Evolutionary conservation across 495 filamentous ascomycete species (phyloP).

Genomic region (Xylaria grammica): DNA sequence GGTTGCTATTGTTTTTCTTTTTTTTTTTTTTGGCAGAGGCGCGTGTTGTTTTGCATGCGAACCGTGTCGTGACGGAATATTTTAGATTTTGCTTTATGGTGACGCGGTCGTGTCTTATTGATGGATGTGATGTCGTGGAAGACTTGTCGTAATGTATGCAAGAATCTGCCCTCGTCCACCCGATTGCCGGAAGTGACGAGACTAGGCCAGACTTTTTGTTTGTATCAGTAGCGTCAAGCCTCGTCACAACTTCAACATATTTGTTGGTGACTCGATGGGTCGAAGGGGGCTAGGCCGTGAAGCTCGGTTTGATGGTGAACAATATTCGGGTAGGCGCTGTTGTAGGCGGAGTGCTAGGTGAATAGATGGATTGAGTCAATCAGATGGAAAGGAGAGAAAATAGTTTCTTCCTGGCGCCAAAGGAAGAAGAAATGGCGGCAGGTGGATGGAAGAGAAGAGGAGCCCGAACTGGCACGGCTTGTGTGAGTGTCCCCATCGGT

Average conservation of each 20-base stretch:
- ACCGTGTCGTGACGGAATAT: background rate
- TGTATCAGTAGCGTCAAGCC: constrained; percentile 18
- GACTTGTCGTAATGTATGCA: background rate
- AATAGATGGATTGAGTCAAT: constrained; percentile 1
- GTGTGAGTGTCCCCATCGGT: constrained; percentile 16
- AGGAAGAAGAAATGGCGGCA: constrained; percentile 33
- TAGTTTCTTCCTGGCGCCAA: constrained; percentile 20
- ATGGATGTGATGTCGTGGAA: background rate
- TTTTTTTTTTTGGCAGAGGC: background rate
- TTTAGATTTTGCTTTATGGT: background rate
- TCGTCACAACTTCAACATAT: constrained; percentile 31
- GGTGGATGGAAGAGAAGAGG: constrained; percentile 17
- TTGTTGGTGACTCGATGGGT: constrained; percentile 11
- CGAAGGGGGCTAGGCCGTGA: background rate
- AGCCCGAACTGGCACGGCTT: constrained; percentile 17
- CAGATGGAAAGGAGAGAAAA: constrained; percentile 23
- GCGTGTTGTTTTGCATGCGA: background rate
- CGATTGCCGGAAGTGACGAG: constrained; percentile 19
- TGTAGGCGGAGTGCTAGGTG: constrained; percentile 11
- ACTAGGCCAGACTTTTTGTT: constrained; percentile 23
- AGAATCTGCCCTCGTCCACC: constrained; percentile 1
- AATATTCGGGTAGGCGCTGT: background rate
- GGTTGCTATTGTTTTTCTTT: background rate
- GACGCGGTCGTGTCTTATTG: background rate
- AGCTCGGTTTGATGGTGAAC: background rate